phyloP scores from a whole-genome alignment of 495 filamentous ascomycete species.

The Thermothielavioides terrestris region DNA sequence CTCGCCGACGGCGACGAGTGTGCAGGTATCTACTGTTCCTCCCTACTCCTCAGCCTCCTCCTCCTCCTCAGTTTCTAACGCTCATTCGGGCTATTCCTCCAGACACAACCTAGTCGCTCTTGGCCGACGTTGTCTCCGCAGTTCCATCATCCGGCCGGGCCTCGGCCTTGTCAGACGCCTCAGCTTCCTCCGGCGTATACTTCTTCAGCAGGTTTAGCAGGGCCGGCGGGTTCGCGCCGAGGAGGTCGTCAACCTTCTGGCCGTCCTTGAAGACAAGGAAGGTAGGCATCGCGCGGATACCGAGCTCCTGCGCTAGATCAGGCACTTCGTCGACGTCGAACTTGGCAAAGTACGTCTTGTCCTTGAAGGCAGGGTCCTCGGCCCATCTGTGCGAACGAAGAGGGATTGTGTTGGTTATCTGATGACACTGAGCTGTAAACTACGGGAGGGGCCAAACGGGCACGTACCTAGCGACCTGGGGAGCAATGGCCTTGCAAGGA shows the following conservation, averaged over 20 bases:
- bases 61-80: neutral
- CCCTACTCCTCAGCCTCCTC: neutral
- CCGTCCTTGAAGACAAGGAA: conserved; percentile 81
- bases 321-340: conserved; percentile 81
- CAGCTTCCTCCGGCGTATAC: conserved; percentile 1
- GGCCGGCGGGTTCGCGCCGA: conserved; percentile 66
- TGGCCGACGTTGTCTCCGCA: neutral
- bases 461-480: conserved; percentile 50
- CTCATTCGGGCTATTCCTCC: too few species aligned
- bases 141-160: neutral
- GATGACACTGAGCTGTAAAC: neutral
- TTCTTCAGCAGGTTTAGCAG: conserved; percentile 14
- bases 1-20: neutral
- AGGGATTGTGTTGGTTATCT: neutral
- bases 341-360: conserved; percentile 69
- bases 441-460: neutral
- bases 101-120: neutral
- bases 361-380: conserved; percentile 37
- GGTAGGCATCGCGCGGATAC: conserved; percentile 91
- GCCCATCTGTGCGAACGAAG: conserved; percentile 43
- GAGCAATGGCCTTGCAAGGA: conserved; percentile 86
- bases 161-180: neutral
- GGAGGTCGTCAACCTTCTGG: conserved; percentile 51
- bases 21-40: neutral
- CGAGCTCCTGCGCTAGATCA: conserved; percentile 68